phyloP scores from a whole-genome alignment of 2,329 filamentous ascomycete genomes.

The Neofusicoccum laricinum region DNA sequence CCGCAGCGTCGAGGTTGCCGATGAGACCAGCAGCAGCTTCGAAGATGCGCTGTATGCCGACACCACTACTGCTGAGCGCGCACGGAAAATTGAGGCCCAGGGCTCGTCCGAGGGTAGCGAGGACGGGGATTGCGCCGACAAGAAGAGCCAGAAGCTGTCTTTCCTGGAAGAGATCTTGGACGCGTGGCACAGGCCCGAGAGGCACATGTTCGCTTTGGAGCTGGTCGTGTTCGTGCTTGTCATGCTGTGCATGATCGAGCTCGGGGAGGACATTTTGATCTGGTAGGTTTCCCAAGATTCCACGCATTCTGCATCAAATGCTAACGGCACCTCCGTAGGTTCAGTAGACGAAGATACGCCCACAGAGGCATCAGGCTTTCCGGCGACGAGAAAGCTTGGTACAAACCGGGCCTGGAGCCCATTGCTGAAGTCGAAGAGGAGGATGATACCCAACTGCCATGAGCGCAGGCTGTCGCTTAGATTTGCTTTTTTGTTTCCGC shows the following conservation, averaged over 20 bases:
- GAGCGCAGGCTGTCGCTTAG: slow-evolving; percentile 14
- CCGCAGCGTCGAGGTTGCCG: slow-evolving; percentile 13
- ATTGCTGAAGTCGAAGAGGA: slow-evolving; percentile 13
- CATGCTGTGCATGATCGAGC: slow-evolving; percentile 15
- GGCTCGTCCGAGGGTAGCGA: background rate
- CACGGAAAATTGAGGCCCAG: slow-evolving; percentile 3
- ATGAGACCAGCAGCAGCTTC: background rate
- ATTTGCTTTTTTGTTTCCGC: background rate
- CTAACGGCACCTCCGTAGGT: background rate
- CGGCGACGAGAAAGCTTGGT: slow-evolving; percentile 7
- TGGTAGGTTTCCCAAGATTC: background rate
- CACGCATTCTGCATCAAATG: background rate
- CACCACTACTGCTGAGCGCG: background rate
- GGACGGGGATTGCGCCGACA: background rate
- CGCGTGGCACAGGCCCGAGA: slow-evolving; percentile 1
- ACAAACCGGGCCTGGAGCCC: slow-evolving; percentile 10
- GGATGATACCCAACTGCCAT: slow-evolving; percentile 17
- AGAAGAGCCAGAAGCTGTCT: slow-evolving; percentile 5
- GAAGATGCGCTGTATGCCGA: slow-evolving; percentile 9
- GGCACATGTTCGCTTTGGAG: slow-evolving; percentile 9
- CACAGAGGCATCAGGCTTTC: background rate
- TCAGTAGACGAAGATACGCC: background rate
- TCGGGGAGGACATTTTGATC: slow-evolving; percentile 1
- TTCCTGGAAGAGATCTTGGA: slow-evolving; percentile 2
- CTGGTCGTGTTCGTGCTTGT: slow-evolving; percentile 10